Evolutionary conservation across 1,284 basidiomycete species (phyloP), one percentile per base, ranked within the genome.

Genomic region (Cystobasidium sp.): DNA sequence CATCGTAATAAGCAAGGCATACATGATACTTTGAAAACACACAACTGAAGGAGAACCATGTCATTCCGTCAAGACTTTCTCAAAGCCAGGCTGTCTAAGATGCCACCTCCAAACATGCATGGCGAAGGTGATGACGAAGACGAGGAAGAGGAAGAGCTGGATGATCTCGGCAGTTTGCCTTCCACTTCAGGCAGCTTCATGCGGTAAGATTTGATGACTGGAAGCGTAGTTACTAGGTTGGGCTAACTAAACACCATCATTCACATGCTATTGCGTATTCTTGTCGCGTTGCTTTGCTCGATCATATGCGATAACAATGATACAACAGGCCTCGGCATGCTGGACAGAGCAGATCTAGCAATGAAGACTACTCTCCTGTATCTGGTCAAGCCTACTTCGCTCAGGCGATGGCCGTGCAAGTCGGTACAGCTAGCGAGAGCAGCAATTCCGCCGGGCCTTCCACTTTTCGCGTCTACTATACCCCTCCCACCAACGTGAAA

Each of bases 391-490:
- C 31, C 41, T 68, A 55, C 37, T 68, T 68, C 46, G 66, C 53
- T 5, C 66, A 68, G 31, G 66, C 66, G 20, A 12, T 68, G 24
- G 53, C 52, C 31, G 66, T 68, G 6, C 31, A 31, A 6, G 31
- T 41, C 8, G 49, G 12, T 4, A 14, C 51, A 41, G 10, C 24
- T 5, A 24, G 46, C 41, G 39, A 53, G 37, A 41, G 16, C 31
- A 22, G 49, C 49, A 66, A 37, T 2, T 18, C 9, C 22, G 51
- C 66, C n/a, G 55, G 66, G 1, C 53, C 66, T 20, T 68, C 66
- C 10, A 64, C 55, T 20, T 75, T 75, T 58, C 67, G 74, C 9
- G 74, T 67, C n/a, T 70, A 75, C 51, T 75, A 70, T 43, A 65
- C 74, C 4, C 59, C 74, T 3, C 61, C 74, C n/a, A 14, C 55